A percentile compares a stretch with the other conserved stretches of the same genome.
Evolutionary conservation across 768 basidiomycete species (phyloP).

Genomic region (Auriscalpium orientale): DNA sequence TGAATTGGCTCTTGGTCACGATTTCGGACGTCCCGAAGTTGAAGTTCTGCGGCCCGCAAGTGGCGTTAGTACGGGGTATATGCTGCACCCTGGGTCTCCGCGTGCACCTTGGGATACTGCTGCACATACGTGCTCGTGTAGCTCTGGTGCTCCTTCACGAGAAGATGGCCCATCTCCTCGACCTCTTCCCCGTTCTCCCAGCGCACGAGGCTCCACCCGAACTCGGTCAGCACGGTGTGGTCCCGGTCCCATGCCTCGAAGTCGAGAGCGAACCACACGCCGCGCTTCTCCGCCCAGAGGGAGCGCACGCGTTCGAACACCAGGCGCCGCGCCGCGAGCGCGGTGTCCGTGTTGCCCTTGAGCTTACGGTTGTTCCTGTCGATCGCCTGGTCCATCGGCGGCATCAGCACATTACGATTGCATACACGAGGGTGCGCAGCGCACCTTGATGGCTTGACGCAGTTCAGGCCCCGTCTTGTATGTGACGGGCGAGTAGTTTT

Average conservation of each 20-base stretch:
- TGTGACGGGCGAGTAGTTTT: constrained; percentile 48
- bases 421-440: neutral
- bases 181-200: constrained; percentile 48
- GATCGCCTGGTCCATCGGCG: constrained; percentile 42
- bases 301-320: constrained; percentile 62
- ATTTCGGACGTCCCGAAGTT: constrained; percentile 56
- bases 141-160: constrained; percentile 52
- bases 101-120: constrained; percentile 48
- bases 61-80: neutral
- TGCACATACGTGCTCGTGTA: constrained; percentile 61
- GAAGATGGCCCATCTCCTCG: constrained; percentile 48
- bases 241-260: constrained; percentile 82
- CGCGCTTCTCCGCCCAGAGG: constrained; percentile 54
- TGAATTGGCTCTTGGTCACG: constrained; percentile 45
- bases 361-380: constrained; percentile 76
- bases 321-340: constrained; percentile 47
- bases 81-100: constrained; percentile 5
- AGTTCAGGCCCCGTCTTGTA: constrained; percentile 50
- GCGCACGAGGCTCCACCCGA: constrained; percentile 61
- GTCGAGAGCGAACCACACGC: constrained; percentile 73
- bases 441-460: constrained; percentile 53
- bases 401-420: too few species aligned
- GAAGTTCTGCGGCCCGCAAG: constrained; percentile 40
- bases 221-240: constrained; percentile 68
- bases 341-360: constrained; percentile 48